Base-by-base conservation (phyloP, 192 early-diverging fungal species). In the Backusella circina region DNA sequence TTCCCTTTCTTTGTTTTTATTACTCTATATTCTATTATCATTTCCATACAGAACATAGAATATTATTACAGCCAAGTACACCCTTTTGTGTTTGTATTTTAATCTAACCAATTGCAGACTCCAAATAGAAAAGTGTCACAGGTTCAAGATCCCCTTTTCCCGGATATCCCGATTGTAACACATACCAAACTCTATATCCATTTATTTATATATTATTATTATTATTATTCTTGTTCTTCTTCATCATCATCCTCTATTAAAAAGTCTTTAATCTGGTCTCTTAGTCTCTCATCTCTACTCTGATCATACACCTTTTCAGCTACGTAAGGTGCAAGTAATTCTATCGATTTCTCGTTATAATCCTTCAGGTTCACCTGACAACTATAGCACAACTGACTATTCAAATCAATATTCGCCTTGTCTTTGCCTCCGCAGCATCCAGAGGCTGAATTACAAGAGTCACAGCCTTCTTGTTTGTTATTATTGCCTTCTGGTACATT, bases 251-350 rank as follows among this genome's bases (percentile, higher is more conserved):
- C 86, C n/a, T 66, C 75, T 54, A 93, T 82, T 61, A 93, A 76
- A 76, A 89, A 93, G 33, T 88, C 86, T 75, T 91, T 82, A 39
- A 93, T 89, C 65, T 89, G 90, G 30, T 79, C 83, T 65, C 85
- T 86, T 16, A 93, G 74, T 30, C 78, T 78, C 39, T 89, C 84
- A 13, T 80, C 80, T 57, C 76, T 78, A 54, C 79, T 82, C 18
- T 77, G 67, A 6, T 69, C 50, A 35, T 82, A 15, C 13, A 85
- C 71, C 0, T 39, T 75, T 69, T 86, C 80, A 32, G 78, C 80
- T 0, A 86, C 85, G 70, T 84, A 83, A 10, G 84, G 83, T 7
- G 88, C 83, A 21, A 78, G 38, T 10, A 82, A 31, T 30, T 80
- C 83, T 70, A 86, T 81, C 4, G 65, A 50, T 9, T 67, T 61